phyloP scores from a whole-genome alignment of 148 eudicot species.

The Dianthus caryophyllus region DNA sequence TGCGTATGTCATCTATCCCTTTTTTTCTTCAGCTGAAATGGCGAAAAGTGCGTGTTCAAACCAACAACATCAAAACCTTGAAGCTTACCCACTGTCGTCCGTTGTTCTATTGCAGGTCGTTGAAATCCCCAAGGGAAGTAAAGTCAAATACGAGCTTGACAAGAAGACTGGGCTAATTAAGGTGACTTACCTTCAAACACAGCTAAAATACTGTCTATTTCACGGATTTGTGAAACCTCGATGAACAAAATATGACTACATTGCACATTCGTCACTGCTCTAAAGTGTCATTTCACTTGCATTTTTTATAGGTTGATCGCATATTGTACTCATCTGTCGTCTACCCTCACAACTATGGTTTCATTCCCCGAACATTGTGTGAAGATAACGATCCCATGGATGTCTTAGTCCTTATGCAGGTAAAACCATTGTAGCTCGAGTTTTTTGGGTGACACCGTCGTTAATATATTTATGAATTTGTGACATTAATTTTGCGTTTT shows the following conservation, averaged over 20 bases:
- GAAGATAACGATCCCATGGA: slow-evolving; percentile 91
- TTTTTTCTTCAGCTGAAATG: not conserved
- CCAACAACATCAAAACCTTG: not conserved
- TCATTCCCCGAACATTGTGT: slow-evolving; percentile 75
- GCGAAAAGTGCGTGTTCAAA: not conserved
- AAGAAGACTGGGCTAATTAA: slow-evolving; percentile 87
- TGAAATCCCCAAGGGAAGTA: slow-evolving; percentile 84
- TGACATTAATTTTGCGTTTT: slow-evolving; percentile 1
- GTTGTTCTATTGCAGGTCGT: slow-evolving; percentile 45
- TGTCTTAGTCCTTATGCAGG: slow-evolving; percentile 87
- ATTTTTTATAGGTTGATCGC: slow-evolving; percentile 68
- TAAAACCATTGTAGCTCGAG: slow-evolving; percentile 16
- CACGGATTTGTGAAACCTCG: not conserved
- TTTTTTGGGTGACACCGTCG: not conserved
- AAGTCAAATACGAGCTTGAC: slow-evolving; percentile 94
- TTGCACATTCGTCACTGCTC: not conserved
- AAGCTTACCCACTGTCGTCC: not conserved
- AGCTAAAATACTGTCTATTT: not conserved
- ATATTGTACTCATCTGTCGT: slow-evolving; percentile 88
- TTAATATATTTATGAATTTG: too few relatives aligned
- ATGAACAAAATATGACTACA: not conserved
- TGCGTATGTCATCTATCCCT: slow-evolving; percentile 37
- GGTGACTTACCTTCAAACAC: slow-evolving; percentile 29
- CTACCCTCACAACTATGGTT: slow-evolving; percentile 94
- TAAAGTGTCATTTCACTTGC: not conserved